phyloP scores from a whole-genome alignment of 257 asterid genomes.

The Parsonsia alboflavescens region DNA sequence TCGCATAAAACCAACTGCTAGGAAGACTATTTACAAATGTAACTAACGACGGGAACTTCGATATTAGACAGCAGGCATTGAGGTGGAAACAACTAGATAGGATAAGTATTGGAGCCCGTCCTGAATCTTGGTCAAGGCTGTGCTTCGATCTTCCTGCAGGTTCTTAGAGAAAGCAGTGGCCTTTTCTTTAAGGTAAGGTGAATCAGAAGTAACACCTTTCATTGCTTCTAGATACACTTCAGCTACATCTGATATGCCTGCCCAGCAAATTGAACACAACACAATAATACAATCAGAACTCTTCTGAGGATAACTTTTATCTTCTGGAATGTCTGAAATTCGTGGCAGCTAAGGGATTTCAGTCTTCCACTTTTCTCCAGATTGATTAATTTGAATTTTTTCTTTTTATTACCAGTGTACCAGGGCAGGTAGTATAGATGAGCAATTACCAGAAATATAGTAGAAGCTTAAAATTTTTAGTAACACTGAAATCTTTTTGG shows the following conservation, averaged over 20 bases:
- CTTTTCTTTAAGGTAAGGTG: slow-evolving; percentile 60
- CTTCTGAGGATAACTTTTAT: neutral
- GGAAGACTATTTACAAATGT: slow-evolving; percentile 41
- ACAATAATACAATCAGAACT: neutral
- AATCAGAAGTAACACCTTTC: slow-evolving; percentile 44
- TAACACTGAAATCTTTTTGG: neutral
- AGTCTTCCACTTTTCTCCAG: neutral
- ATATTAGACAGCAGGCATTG: slow-evolving; percentile 65
- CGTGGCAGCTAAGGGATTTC: neutral
- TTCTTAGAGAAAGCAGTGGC: slow-evolving; percentile 45
- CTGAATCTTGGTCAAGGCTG: slow-evolving; percentile 69
- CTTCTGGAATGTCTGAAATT: too few relatives aligned
- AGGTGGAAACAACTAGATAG: slow-evolving; percentile 58
- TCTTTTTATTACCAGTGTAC: neutral
- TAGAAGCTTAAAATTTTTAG: neutral
- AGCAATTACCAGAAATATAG: neutral
- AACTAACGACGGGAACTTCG: neutral
- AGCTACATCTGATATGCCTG: slow-evolving; percentile 89
- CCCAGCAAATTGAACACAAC: slow-evolving; percentile 11
- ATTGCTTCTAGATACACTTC: slow-evolving; percentile 73
- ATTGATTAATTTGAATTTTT: neutral
- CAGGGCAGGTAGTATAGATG: neutral
- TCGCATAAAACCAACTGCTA: slow-evolving; percentile 11
- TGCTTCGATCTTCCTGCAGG: slow-evolving; percentile 60
- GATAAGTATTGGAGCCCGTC: slow-evolving; percentile 78